These are phyloP conservation scores for Fraxinus albicans DNA, from an alignment of 305 asterid species.

Conservation along the genomic window DNA sequence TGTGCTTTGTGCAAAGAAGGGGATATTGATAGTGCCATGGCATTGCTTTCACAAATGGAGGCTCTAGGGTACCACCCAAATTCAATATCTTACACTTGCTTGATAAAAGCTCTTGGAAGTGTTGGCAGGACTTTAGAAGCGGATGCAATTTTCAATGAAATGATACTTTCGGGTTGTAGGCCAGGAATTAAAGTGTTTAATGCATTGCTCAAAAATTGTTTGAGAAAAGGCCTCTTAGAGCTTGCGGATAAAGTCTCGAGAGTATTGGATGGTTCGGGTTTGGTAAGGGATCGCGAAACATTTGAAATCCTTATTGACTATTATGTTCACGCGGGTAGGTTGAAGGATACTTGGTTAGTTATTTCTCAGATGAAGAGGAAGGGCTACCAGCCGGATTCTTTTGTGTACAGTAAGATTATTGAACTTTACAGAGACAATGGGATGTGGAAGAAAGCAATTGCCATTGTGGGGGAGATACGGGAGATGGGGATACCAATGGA, in stretches of 20 bases:
- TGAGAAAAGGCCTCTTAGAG: conserved; percentile 71
- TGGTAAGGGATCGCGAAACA: conserved; percentile 57
- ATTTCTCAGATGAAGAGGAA: conserved; percentile 71
- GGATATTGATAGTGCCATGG: conserved; percentile 70
- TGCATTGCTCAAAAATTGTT: conserved; percentile 57
- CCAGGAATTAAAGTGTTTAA: conserved; percentile 58
- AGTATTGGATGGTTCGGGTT: conserved; percentile 44
- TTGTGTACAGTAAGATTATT: conserved; percentile 75
- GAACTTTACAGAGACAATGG: conserved; percentile 84
- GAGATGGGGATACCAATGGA: conserved; percentile 64
- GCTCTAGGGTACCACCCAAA: conserved; percentile 64
- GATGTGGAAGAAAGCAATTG: conserved; percentile 93
- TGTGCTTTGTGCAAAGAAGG: conserved; percentile 63
- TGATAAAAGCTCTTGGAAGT: conserved; percentile 61
- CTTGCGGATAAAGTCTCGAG: conserved; percentile 50
- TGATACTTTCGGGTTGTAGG: conserved; percentile 53
- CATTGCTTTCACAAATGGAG: conserved; percentile 71
- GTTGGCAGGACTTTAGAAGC: conserved; percentile 84
- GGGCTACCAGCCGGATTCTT: conserved; percentile 63
- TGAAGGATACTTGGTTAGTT: conserved; percentile 74
- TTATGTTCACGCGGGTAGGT: conserved; percentile 59
- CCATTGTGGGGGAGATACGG: conserved; percentile 58
- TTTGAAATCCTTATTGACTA: conserved; percentile 71
- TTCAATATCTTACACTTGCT: conserved; percentile 42
- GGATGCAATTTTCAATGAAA: conserved; percentile 75